These are phyloP conservation scores for Aspergillus alliaceus DNA, from an alignment of 2,329 filamentous ascomycete species.

Conservation along the genomic window DNA sequence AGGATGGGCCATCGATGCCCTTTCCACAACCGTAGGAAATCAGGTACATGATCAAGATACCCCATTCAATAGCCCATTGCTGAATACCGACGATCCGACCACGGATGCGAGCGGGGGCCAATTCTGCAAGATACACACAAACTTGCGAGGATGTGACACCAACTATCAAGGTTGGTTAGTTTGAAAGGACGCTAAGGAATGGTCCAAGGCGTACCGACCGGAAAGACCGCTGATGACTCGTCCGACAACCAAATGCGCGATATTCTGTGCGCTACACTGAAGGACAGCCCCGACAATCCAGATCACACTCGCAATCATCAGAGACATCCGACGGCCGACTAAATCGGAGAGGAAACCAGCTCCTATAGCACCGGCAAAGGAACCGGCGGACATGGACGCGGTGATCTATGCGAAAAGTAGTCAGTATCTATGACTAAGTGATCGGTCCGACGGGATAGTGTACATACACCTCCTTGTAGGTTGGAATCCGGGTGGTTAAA, in stretches of 20 bases:
- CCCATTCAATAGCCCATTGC: slow-evolving; percentile 47
- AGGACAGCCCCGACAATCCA: slow-evolving; percentile 38
- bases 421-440: not conserved
- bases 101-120: slow-evolving; percentile 43
- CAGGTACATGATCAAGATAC: slow-evolving; percentile 47
- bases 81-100: slow-evolving; percentile 46
- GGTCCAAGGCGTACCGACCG: slow-evolving; percentile 11
- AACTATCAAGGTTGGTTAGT: slow-evolving; percentile 21
- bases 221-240: slow-evolving; percentile 46
- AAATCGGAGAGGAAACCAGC: slow-evolving; percentile 38
- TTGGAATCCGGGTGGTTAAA: slow-evolving; percentile 50
- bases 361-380: slow-evolving; percentile 60
- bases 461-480: slow-evolving; percentile 36
- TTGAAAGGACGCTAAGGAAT: not conserved
- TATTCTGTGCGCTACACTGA: slow-evolving; percentile 31
- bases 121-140: slow-evolving; percentile 46
- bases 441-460: not conserved
- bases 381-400: slow-evolving; percentile 70
- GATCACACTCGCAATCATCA: slow-evolving; percentile 34
- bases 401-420: slow-evolving; percentile 55
- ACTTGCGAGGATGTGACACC: slow-evolving; percentile 47
- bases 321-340: slow-evolving; percentile 43
- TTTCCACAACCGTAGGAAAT: slow-evolving; percentile 41
- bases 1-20: slow-evolving; percentile 38
- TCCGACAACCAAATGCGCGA: slow-evolving; percentile 47